Evolutionary conservation across 805 yeast species (phyloP).

Genomic region (Ogataea haglerorum): DNA sequence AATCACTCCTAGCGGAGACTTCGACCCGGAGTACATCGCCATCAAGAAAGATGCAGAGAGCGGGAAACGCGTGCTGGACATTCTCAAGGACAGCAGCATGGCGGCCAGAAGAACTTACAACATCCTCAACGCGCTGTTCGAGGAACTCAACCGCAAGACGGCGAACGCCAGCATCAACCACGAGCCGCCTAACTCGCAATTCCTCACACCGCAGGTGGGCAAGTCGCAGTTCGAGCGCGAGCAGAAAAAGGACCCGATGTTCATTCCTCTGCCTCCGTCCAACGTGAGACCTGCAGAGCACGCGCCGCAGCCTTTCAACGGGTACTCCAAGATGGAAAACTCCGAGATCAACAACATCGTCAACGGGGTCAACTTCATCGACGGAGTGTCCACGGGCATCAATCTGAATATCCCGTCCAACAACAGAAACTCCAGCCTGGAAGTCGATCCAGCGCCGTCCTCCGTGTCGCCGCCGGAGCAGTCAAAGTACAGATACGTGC

Average conservation of each 20-base stretch:
- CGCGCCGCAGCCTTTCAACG: conserved; percentile 11
- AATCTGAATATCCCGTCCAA: conserved; percentile 22
- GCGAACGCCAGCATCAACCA: conserved; percentile 39
- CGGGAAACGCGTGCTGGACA: conserved; percentile 71
- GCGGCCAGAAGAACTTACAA: conserved; percentile 81
- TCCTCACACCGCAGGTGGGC: conserved; percentile 30
- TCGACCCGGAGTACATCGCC: conserved; percentile 50
- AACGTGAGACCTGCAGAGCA: conserved; percentile 2
- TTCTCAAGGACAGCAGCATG: conserved; percentile 67
- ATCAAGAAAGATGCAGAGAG: conserved; percentile 74
- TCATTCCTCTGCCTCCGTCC: conserved; percentile 16
- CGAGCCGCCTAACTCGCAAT: conserved; percentile 19
- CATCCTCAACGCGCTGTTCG: conserved; percentile 74
- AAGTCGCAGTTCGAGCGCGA: conserved; percentile 23
- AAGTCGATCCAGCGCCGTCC: neutral
- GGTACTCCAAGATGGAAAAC: conserved; percentile 18
- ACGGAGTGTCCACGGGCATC: conserved; percentile 34
- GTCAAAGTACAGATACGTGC: conserved; percentile 46
- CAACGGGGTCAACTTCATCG: conserved; percentile 34
- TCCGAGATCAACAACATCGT: conserved; percentile 23
- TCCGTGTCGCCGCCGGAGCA: conserved; percentile 7
- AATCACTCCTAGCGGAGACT: conserved; percentile 33
- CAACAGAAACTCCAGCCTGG: neutral
- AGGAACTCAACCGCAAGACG: conserved; percentile 70
- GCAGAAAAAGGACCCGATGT: conserved; percentile 6